Conservation (phyloP, 768 basidiomycete species). For the Hygrocybe punicea region DNA sequence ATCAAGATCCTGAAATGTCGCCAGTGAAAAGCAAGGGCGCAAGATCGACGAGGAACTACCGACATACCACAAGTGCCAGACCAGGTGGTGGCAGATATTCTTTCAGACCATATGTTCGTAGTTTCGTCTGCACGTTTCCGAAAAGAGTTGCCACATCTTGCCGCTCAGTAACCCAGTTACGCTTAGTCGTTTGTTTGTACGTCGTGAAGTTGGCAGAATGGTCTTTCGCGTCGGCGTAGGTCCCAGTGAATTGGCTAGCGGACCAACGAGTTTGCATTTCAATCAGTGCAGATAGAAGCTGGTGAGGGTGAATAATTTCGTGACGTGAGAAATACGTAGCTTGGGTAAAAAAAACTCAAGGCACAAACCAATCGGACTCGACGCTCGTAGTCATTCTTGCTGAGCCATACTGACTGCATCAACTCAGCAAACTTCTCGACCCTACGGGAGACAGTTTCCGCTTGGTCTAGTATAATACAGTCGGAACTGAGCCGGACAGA, state of each 20-base stretch:
- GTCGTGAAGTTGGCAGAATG: constrained; percentile 67
- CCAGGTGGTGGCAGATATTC: constrained; percentile 80
- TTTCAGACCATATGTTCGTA: constrained; percentile 82
- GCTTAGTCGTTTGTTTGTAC: constrained; percentile 85
- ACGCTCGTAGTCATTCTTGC: constrained; percentile 88
- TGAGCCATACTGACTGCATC: constrained; percentile 88
- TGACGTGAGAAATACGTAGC: constrained; percentile 3
- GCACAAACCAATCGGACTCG: constrained; percentile 64
- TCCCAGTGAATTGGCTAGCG: constrained; percentile 60
- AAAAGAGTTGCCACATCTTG: constrained; percentile 86
- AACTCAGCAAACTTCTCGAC: constrained; percentile 96
- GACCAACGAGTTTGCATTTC: constrained; percentile 71
- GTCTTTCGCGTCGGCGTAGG: constrained; percentile 77
- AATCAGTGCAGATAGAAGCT: constrained; percentile 67
- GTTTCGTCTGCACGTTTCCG: constrained; percentile 90
- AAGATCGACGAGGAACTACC: not conserved
- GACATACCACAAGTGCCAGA: constrained; percentile 45
- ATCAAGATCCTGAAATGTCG: constrained; percentile 55
- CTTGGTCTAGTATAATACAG: constrained; percentile 64
- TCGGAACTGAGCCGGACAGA: constrained; percentile 8
- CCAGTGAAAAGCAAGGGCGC: not conserved
- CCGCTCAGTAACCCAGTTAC: constrained; percentile 84
- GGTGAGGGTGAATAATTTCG: not conserved
- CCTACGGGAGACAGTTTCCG: constrained; percentile 87
- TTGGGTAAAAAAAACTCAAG: not conserved